phyloP scores from a whole-genome alignment of 331 rosid species.

The Quercus lobata region DNA sequence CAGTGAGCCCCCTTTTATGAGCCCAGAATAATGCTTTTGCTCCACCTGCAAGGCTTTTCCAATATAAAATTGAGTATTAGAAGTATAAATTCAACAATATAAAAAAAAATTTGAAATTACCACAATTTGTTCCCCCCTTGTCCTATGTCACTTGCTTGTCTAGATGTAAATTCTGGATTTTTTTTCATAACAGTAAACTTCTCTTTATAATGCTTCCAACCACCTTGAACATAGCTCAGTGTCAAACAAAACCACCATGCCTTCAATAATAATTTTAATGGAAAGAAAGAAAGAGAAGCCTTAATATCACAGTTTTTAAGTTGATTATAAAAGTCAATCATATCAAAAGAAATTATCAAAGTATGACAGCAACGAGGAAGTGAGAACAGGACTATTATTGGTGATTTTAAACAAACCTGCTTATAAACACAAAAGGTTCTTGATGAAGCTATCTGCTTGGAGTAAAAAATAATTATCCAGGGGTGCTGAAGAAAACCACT shows the following conservation, averaged over 20 bases:
- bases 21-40: constrained; percentile 69
- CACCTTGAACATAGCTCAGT: neutral
- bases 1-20: constrained; percentile 78
- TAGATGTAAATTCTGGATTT: neutral
- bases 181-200: neutral
- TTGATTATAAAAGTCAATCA: neutral
- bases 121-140: neutral
- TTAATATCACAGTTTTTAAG: neutral
- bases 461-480: constrained; percentile 49
- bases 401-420: constrained; percentile 50
- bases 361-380: neutral
- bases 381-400: constrained; percentile 18
- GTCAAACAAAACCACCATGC: neutral
- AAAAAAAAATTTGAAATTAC: neutral
- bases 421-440: constrained; percentile 86
- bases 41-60: constrained; percentile 52
- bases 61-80: constrained; percentile 13
- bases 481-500: constrained; percentile 63
- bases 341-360: neutral
- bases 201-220: neutral
- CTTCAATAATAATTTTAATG: neutral
- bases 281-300: neutral
- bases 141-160: neutral
- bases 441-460: constrained; percentile 63
- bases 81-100: constrained; percentile 9